These are phyloP conservation scores for Osmozyma mogii DNA, from an alignment of 805 yeast genomes.

Conservation along the genomic window DNA sequence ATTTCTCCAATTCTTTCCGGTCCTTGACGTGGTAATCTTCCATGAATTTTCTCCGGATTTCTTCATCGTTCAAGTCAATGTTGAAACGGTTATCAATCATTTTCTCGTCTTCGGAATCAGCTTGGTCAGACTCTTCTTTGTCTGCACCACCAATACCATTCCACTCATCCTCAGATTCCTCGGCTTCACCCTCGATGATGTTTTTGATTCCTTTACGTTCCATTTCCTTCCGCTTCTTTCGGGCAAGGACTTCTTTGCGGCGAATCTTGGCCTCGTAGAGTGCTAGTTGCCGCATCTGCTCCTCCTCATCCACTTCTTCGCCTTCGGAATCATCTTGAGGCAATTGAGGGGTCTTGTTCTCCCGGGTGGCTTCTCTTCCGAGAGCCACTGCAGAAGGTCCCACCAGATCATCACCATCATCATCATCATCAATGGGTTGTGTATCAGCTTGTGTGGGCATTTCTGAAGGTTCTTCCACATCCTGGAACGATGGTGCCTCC, in stretches of 20 bases:
- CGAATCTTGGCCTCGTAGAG: constrained; percentile 31
- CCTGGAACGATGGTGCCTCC: constrained; percentile 17
- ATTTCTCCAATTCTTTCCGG: constrained; percentile 53
- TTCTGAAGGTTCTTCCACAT: constrained; percentile 5
- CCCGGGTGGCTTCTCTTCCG: constrained; percentile 17
- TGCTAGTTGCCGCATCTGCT: constrained; percentile 22
- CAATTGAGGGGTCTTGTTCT: too few species aligned
- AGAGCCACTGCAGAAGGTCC: constrained; percentile 13
- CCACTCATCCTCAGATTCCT: constrained; percentile 87
- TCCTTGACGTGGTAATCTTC: constrained; percentile 58
- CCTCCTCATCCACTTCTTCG: constrained; percentile 18
- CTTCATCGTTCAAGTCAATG: constrained; percentile 48
- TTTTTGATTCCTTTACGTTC: constrained; percentile 50
- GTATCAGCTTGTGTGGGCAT: constrained; percentile 3
- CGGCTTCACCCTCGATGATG: constrained; percentile 76
- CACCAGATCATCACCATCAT: constrained; percentile 22
- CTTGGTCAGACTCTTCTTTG: constrained; percentile 49
- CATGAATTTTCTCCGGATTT: constrained; percentile 48
- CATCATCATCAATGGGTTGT: constrained; percentile 13
- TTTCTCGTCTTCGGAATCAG: constrained; percentile 67
- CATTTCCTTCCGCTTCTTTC: constrained; percentile 40
- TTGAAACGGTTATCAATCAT: constrained; percentile 68
- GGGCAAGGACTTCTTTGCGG: constrained; percentile 24
- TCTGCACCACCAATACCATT: constrained; percentile 72
- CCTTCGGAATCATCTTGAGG: constrained; percentile 16